Conservation (phyloP, 192 early-diverging fungal genomes). For the Spinellus fusiger region DNA sequence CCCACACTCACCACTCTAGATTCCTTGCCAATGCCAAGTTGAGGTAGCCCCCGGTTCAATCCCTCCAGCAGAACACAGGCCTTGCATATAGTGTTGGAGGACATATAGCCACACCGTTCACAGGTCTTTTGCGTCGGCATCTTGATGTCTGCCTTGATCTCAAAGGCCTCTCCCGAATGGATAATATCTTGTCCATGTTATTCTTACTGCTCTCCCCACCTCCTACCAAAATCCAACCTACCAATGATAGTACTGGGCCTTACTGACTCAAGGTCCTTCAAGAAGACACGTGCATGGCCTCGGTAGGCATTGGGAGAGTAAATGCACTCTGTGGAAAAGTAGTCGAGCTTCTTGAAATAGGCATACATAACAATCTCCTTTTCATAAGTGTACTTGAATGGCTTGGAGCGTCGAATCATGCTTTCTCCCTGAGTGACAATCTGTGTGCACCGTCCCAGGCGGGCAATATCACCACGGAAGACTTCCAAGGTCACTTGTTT, state of each 20-base stretch:
- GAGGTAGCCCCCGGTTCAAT: slow-evolving; percentile 81
- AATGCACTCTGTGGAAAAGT: slow-evolving; percentile 98
- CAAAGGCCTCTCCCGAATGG: slow-evolving; percentile 87
- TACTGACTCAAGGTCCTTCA: slow-evolving; percentile 92
- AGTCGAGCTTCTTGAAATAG: slow-evolving; percentile 93
- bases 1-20: slow-evolving; percentile 31
- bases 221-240: slow-evolving; percentile 21
- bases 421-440: slow-evolving; percentile 79
- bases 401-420: slow-evolving; percentile 84
- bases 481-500: slow-evolving; percentile 42
- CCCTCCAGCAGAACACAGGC: slow-evolving; percentile 93
- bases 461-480: slow-evolving; percentile 88
- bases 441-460: slow-evolving; percentile 87
- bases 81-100: slow-evolving; percentile 87
- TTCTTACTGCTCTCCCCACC: not conserved
- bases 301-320: slow-evolving; percentile 98
- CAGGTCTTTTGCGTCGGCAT: slow-evolving; percentile 62
- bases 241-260: slow-evolving; percentile 84
- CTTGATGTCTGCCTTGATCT: slow-evolving; percentile 57
- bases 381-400: slow-evolving; percentile 98
- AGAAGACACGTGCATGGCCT: slow-evolving; percentile 87
- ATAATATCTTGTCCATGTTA: slow-evolving; percentile 70
- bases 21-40: slow-evolving; percentile 53
- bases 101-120: slow-evolving; percentile 92
- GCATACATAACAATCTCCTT: slow-evolving; percentile 99